Evolutionary conservation across 805 yeast genomes (phyloP), one percentile per base, ranked within the genome.

Genomic region (Yarrowia deformans): DNA sequence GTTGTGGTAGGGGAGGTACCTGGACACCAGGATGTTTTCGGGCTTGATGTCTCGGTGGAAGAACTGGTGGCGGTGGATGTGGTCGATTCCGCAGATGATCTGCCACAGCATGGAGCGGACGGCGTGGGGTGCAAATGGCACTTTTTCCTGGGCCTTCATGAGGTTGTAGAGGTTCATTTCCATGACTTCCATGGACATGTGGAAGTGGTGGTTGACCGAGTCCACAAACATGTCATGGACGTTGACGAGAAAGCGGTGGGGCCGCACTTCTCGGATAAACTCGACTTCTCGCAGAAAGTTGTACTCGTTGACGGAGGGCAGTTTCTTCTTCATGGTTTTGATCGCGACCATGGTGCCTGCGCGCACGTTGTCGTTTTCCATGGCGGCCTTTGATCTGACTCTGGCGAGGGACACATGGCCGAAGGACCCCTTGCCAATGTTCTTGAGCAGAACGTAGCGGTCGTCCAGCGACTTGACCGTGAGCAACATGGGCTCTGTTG

Each of bases 41-140:
- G 99, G 98, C 78, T 94, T 94, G 61, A 94, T 84, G 81, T 94
- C 99, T 69, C 99, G 84, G 77, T 94, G 98, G 75, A 88, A 88
- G 75, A 83, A 91, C 12, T 85, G 84, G 73, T 83, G 80, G 35
- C 78, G 76, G 75, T 91, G 99, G 69, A 94, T 92, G 77, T 94
- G 98, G 69, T 87, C 84, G 37, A 93, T 83, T 4, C 95, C 99
- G 69, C 85, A 82, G 69, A 91, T 80, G 0, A 93, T 77, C 77
- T 93, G 98, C 12, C 88, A 79, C 58, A 90, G 77, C 54, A 92
- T 70, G 46, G 58, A 40, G 4, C 63, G 58, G 8, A 91, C 77
- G 3, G 92, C 87, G 37, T 79, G 78, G 1, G 84, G 81, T 1
- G 91, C 84, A 70, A 91, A 88, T 0, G 81, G 79, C 46, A 81